Evolutionary conservation across 2,329 filamentous ascomycete genomes (phyloP).

Genomic region (Fusarium chuoi): DNA sequence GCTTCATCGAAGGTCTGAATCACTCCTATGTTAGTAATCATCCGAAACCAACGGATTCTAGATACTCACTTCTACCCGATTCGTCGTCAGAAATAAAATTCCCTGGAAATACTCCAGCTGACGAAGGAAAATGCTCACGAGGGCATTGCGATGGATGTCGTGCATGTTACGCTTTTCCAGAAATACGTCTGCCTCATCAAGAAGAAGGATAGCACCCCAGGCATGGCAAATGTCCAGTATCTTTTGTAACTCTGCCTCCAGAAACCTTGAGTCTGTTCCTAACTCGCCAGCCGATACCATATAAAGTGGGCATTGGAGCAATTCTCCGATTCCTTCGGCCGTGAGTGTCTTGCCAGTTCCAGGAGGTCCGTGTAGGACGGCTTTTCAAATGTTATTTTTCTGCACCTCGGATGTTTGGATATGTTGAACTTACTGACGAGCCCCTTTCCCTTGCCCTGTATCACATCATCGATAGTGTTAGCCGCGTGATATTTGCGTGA

Average conservation of each 20-base stretch:
- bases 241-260: conserved; percentile 82
- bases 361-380: conserved; percentile 84
- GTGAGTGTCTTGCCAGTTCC: conserved; percentile 92
- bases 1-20: conserved; percentile 84
- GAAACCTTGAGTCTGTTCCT: conserved; percentile 77
- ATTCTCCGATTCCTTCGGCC: conserved; percentile 85
- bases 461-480: conserved; percentile 84
- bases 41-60: not conserved
- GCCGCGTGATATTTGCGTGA: conserved; percentile 85
- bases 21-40: conserved; percentile 3
- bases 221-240: conserved; percentile 87
- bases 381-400: conserved; percentile 44
- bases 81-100: conserved; percentile 89
- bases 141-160: conserved; percentile 85
- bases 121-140: conserved; percentile 88
- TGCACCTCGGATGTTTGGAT: not conserved
- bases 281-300: conserved; percentile 86
- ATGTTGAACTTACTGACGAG: conserved; percentile 67
- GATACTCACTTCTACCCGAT: conserved; percentile 73
- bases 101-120: conserved; percentile 93
- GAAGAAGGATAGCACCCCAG: conserved; percentile 85
- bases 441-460: conserved; percentile 86
- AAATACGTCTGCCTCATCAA: conserved; percentile 89
- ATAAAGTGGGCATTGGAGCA: conserved; percentile 83
- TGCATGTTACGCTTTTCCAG: conserved; percentile 84